Conservation (phyloP, 805 yeast species). For the Sungouiella thailandica region DNA sequence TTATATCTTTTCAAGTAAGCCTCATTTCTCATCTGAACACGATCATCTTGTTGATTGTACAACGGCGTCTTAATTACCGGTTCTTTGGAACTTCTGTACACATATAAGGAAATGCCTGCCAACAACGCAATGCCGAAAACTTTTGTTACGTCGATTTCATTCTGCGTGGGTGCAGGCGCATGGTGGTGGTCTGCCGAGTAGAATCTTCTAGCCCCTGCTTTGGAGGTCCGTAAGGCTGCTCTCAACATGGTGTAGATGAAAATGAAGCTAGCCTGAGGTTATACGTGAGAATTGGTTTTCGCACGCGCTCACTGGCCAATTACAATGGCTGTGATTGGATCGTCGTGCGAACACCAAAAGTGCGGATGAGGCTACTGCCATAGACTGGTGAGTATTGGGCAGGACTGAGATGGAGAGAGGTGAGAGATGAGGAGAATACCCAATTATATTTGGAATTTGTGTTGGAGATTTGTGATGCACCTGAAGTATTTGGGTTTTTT, state of each 20-base stretch:
- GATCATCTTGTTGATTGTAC: constrained; percentile 29
- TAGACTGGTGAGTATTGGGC: no score
- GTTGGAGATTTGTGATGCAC: no score
- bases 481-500: no score
- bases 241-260: constrained; percentile 12
- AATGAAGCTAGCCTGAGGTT: not conserved
- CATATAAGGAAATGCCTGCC: constrained; percentile 29
- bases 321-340: no score
- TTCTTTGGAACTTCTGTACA: constrained; percentile 17
- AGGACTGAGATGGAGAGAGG: no score
- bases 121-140: constrained; percentile 38
- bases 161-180: constrained; percentile 14
- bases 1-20: constrained; percentile 35
- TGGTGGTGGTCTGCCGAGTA: constrained; percentile 12
- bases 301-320: no score
- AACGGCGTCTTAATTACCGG: constrained; percentile 35
- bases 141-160: constrained; percentile 36
- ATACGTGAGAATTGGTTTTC: not conserved
- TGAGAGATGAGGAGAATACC: no score
- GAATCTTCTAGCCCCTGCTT: constrained; percentile 10
- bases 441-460: no score
- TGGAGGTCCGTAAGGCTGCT: constrained; percentile 13
- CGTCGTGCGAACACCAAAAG: no score
- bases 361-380: no score
- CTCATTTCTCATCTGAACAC: constrained; percentile 31